These are phyloP conservation scores for Picochlorum costavermella DNA, from an alignment of 139 green algal species.

Conservation along the genomic window DNA sequence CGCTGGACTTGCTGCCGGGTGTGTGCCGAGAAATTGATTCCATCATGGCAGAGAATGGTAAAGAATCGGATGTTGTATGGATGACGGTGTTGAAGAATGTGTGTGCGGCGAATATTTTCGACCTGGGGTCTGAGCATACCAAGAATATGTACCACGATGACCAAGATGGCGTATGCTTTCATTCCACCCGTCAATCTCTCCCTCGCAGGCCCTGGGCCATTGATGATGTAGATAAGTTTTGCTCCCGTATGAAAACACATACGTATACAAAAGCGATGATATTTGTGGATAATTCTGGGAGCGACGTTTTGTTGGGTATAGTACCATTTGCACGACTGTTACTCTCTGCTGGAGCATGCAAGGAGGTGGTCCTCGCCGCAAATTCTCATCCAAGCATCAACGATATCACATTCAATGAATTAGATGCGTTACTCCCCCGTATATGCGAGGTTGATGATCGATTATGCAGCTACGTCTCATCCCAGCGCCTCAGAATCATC, in stretches of 20 bases:
- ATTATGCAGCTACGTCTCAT: conserved; percentile 9
- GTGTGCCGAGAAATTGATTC: conserved; percentile 30
- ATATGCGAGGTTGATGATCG: conserved; percentile 11
- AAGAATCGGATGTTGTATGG: conserved; percentile 23
- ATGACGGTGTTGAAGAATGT: conserved; percentile 49
- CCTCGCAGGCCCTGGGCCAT: conserved; percentile 67
- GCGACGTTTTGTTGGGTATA: conserved; percentile 78
- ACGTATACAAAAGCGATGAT: conserved; percentile 62
- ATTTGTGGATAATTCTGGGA: conserved; percentile 87
- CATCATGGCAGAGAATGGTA: conserved; percentile 13
- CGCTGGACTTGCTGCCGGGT: conserved; percentile 48
- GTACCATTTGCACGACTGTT: conserved; percentile 80
- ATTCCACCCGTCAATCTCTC: conserved; percentile 41
- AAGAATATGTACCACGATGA: conserved; percentile 33
- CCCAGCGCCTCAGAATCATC: conserved; percentile 46
- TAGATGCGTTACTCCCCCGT: conserved; percentile 44
- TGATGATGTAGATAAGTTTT: conserved; percentile 66
- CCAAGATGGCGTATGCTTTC: conserved; percentile 35
- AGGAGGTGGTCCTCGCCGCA: conserved; percentile 67
- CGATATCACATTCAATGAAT: conserved; percentile 84
- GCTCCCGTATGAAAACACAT: conserved; percentile 21
- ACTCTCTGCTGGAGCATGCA: conserved; percentile 39
- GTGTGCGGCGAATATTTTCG: conserved; percentile 82
- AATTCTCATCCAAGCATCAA: conserved; percentile 81
- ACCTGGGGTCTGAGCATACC: conserved; percentile 62